A percentile compares a stretch with the other conserved stretches of the same genome.
These are phyloP conservation scores for Isabelozyma heimii DNA, from an alignment of 805 yeast genomes.

Conservation along the genomic window DNA sequence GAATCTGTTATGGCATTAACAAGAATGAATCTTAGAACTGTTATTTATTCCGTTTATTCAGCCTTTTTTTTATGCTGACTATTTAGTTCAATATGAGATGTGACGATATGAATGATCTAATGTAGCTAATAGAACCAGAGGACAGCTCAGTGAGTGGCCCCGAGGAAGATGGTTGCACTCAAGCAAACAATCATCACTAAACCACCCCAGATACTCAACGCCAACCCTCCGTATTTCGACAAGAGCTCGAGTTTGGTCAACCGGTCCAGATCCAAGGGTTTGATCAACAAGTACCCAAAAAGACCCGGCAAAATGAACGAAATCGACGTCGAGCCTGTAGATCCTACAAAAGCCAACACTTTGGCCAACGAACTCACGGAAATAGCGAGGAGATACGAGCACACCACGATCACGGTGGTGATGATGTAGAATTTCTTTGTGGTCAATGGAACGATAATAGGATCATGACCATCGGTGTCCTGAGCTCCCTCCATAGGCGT, in stretches of 20 bases:
- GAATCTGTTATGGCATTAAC: too few species aligned
- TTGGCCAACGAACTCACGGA: conserved; percentile 62
- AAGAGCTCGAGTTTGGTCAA: conserved; percentile 25
- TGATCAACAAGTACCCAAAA: conserved; percentile 64
- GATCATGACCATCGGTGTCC: conserved; percentile 46
- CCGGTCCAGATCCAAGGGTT: conserved; percentile 26
- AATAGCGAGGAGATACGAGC: conserved; percentile 56
- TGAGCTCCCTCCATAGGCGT: conserved; percentile 48
- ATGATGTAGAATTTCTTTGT: conserved; percentile 45
- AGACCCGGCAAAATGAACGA: conserved; percentile 77
- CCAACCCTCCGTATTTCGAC: conserved; percentile 40
- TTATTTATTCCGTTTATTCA: too few species aligned
- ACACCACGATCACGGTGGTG: conserved; percentile 44
- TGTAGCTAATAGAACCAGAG: too few species aligned
- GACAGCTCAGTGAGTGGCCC: conserved; percentile 37
- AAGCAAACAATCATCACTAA: conserved; percentile 54
- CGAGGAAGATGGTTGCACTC: conserved; percentile 46
- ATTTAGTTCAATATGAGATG: too few species aligned
- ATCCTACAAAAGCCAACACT: conserved; percentile 72
- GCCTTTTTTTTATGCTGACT: too few species aligned
- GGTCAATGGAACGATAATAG: conserved; percentile 50
- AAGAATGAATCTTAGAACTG: too few species aligned
- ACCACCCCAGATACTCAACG: conserved; percentile 51
- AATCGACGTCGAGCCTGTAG: conserved; percentile 79
- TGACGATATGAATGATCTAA: too few species aligned